Base-by-base conservation (phyloP, 2,329 filamentous ascomycete genomes). In the Ramichloridium luteum region DNA sequence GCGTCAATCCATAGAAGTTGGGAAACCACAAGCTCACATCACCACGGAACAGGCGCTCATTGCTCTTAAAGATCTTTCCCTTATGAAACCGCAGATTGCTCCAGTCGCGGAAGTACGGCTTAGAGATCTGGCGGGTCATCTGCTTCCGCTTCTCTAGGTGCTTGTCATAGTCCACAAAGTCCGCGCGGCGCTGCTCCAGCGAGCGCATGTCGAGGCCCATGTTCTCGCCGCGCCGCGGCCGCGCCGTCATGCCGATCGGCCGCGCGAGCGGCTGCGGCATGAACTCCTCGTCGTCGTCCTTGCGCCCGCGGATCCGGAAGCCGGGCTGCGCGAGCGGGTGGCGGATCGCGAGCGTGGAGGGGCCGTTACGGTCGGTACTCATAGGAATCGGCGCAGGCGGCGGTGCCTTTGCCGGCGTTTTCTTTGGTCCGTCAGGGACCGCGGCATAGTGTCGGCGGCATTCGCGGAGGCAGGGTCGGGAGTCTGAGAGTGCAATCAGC, bases 91-190 rank as follows among this genome's bases (percentile, higher is more conserved):
- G 67, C 57, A 94, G 72, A 59, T 92, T 90, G 37, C 73, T 74
- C 80, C 85, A 94, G 67, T 98, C 88, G 56, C 85, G 80, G 63
- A 93, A 98, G 60, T 98, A 98, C 2, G 88, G 86, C 36, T 82
- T 81, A 13, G 77, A 66, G 51, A 92, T 77, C 55, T 84, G 75
- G 44, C 72, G 69, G 27, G 81, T 54, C 80, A 96, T 65, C 53
- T 83, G 68, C 46, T 81, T 70, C 42, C 88, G 73, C 44, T 77
- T 72, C 42, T 72, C 67, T 5, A 94, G 59, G 54, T 96, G 86
- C 56, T 83, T 86, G 36, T 90, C 78, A 50, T 82, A 86, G 58
- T 90, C 67, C 41, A 82, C 74, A 52, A 93, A 84, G 52, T 93
- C 85, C 41, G 82, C 74, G 25, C 77, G 70, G 30, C 74, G 72